phyloP scores from a whole-genome alignment of 2,329 filamentous ascomycete species.

The Verticillium dahliae region DNA sequence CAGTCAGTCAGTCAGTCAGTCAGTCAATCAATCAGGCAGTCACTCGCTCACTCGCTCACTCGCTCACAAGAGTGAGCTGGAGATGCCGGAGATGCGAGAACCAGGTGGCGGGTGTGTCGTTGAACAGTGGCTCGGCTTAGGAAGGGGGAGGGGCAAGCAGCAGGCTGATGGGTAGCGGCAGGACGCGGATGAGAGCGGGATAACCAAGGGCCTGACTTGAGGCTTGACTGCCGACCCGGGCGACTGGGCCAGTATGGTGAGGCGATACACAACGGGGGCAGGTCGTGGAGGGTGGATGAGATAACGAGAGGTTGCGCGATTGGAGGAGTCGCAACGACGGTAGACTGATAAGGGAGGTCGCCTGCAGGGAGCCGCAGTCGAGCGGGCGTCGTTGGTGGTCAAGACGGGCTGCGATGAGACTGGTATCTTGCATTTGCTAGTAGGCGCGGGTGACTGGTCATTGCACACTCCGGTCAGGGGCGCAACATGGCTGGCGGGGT shows the following conservation, averaged over 20 bases:
- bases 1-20: too few species aligned
- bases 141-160: not conserved
- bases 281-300: not conserved
- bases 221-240: not conserved
- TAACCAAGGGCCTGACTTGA: not conserved
- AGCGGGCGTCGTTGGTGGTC: not conserved
- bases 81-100: slow-evolving; percentile 1
- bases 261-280: not conserved
- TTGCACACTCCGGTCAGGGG: not conserved
- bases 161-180: not conserved
- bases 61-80: not conserved
- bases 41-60: not conserved
- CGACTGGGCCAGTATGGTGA: not conserved
- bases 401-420: not conserved
- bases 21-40: too few species aligned
- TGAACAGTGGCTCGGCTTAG: not conserved
- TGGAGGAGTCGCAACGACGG: not conserved
- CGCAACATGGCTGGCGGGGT: not conserved
- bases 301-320: not conserved
- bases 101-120: not conserved
- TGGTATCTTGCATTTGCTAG: not conserved
- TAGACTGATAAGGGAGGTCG: not conserved
- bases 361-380: not conserved
- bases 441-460: not conserved
- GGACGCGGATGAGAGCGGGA: not conserved